A percentile compares a stretch with the other conserved stretches of the same genome.
Conservation (phyloP, 495 filamentous ascomycete species). For the Penicillium flavigenum region DNA sequence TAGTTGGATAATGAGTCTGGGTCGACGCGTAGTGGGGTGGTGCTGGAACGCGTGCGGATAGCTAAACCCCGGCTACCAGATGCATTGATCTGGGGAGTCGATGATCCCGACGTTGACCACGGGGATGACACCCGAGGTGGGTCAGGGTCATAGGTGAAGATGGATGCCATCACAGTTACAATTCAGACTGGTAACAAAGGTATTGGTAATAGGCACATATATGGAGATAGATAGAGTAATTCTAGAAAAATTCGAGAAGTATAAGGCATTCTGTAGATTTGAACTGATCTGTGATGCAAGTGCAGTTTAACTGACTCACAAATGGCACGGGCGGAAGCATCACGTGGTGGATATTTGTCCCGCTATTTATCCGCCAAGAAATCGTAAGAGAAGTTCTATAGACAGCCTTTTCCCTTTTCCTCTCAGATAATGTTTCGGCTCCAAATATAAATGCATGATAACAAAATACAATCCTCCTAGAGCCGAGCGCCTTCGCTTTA, state of each 20-base stretch:
- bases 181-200: constrained; percentile 13
- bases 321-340: constrained; percentile 6
- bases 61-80: constrained; percentile 23
- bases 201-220: constrained; percentile 21
- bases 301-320: constrained; percentile 11
- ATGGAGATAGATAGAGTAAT: constrained; percentile 4
- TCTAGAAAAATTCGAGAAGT: background rate
- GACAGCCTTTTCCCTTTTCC: background rate
- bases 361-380: background rate
- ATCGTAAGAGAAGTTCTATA: background rate
- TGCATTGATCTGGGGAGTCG: constrained; percentile 36
- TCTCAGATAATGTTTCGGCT: background rate
- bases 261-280: constrained; percentile 1
- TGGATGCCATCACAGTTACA: constrained; percentile 70
- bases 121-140: constrained; percentile 86
- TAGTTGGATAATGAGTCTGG: constrained; percentile 61
- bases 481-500: constrained; percentile 1
- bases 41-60: constrained; percentile 30
- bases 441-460: background rate
- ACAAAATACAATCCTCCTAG: background rate
- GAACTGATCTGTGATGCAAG: constrained; percentile 2
- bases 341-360: constrained; percentile 1
- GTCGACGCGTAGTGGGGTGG: constrained; percentile 35
- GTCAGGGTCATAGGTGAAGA: constrained; percentile 92
- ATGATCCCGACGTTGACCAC: constrained; percentile 63